Evolutionary conservation across 164 flowering plant genomes (phyloP).

Genomic region (Nymphaea thermarum): DNA sequence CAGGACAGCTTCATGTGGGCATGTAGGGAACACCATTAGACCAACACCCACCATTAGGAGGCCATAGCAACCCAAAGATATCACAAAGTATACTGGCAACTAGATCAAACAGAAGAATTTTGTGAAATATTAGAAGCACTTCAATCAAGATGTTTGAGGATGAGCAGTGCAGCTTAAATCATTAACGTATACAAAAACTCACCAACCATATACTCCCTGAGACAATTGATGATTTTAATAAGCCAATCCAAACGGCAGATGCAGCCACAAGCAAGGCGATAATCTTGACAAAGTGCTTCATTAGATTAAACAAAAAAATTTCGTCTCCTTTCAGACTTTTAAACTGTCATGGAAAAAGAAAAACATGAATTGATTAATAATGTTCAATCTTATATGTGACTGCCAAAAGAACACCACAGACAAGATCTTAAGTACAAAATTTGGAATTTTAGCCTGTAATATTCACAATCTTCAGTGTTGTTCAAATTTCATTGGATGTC

Average conservation of each 20-base stretch:
- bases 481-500: no score
- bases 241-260: constrained; percentile 67
- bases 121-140: neutral
- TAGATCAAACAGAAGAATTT: constrained; percentile 13
- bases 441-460: no score
- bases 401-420: neutral
- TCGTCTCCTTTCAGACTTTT: neutral
- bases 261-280: constrained; percentile 48
- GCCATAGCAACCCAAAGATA: constrained; percentile 86
- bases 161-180: neutral
- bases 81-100: constrained; percentile 72
- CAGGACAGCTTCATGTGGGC: constrained; percentile 74
- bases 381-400: neutral
- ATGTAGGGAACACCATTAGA: constrained; percentile 26
- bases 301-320: constrained; percentile 5
- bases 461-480: no score
- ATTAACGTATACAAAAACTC: constrained; percentile 4
- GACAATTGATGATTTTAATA: constrained; percentile 44
- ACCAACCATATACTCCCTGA: constrained; percentile 81
- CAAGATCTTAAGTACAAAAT: neutral
- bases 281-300: constrained; percentile 87
- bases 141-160: neutral
- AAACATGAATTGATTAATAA: neutral
- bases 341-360: neutral
- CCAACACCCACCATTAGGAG: constrained; percentile 73